phyloP scores from a whole-genome alignment of 1,284 basidiomycete genomes.

The Schizophyllum commune region DNA sequence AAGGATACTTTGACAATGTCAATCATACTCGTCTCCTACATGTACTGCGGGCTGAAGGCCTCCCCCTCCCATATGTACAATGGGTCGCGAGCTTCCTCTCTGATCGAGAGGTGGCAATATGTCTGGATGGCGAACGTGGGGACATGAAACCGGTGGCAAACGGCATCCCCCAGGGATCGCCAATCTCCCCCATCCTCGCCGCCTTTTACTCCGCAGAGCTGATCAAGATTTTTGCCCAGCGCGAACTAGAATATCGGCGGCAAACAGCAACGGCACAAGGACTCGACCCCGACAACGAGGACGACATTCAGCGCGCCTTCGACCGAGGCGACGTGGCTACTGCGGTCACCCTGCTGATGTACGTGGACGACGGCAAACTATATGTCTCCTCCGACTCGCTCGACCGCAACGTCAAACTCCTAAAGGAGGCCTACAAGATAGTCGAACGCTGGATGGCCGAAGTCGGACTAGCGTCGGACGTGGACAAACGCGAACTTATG shows the following conservation, averaged over 20 bases:
- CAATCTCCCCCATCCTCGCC: conserved; percentile 15
- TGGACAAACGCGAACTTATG: conserved; percentile 16
- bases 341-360: conserved; percentile 12
- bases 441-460: conserved; percentile 2
- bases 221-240: conserved; percentile 11
- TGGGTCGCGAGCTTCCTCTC: conserved; percentile 7
- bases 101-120: conserved; percentile 15
- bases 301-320: background rate
- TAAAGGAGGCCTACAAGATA: conserved; percentile 7
- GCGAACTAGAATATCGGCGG: too few species aligned
- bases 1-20: conserved; percentile 4
- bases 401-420: conserved; percentile 15
- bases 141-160: conserved; percentile 15
- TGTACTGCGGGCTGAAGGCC: conserved; percentile 7
- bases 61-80: conserved; percentile 5
- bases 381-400: conserved; percentile 14
- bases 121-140: conserved; percentile 14
- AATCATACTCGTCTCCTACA: conserved; percentile 3
- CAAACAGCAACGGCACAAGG: too few species aligned
- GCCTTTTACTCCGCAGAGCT: conserved; percentile 15
- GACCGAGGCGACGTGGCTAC: conserved; percentile 2
- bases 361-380: conserved; percentile 17
- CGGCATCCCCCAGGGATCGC: conserved; percentile 17
- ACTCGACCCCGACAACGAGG: too few species aligned
- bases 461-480: conserved; percentile 13